Evolutionary conservation across 2,329 filamentous ascomycete species (phyloP).

Genomic region (Cytospora mali): DNA sequence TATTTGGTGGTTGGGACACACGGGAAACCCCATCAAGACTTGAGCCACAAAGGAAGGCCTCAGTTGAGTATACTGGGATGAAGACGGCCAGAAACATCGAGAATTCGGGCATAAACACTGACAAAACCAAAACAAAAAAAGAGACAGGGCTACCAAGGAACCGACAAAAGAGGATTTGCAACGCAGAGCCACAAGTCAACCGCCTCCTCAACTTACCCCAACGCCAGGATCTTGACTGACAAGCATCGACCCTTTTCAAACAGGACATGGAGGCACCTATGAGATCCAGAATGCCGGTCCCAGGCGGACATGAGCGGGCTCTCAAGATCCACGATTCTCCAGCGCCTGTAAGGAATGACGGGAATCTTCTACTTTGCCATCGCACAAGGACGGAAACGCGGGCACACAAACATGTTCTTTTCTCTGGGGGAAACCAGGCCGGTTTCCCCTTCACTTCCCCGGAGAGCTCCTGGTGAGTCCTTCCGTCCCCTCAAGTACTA

Average conservation of each 20-base stretch:
- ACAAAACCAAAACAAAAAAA: background rate
- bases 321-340: conserved; percentile 10
- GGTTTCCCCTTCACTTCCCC: background rate
- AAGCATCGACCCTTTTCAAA: background rate
- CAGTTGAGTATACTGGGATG: background rate
- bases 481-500: background rate
- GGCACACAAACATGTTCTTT: conserved; percentile 9
- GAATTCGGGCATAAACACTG: background rate
- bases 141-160: conserved; percentile 1
- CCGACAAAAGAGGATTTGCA: background rate
- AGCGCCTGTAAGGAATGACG: background rate
- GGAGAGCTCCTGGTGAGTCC: background rate
- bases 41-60: too few relatives aligned
- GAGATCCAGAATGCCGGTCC: background rate
- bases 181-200: background rate
- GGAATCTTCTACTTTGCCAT: background rate
- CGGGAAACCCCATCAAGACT: background rate
- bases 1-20: background rate
- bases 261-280: background rate
- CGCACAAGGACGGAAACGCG: conserved; percentile 1
- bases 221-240: background rate
- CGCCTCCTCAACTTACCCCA: background rate
- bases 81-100: background rate
- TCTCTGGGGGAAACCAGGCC: background rate
- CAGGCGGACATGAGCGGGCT: background rate